Base-by-base conservation (phyloP, 306 rosid species). In the Calophaca sinica region DNA sequence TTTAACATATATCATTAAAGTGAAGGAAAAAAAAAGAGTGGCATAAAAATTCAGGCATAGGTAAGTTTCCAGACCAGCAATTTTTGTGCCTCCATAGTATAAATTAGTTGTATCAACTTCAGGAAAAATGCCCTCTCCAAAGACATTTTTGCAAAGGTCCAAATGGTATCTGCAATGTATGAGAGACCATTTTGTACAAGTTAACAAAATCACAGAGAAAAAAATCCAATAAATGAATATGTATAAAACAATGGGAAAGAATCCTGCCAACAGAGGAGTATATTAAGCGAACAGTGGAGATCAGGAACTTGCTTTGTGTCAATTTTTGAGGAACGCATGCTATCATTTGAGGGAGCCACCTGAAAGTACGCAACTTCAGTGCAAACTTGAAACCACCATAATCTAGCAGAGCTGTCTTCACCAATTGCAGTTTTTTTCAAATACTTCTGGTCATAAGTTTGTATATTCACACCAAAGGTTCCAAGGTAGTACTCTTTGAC, bases 331-430 rank as follows among this genome's bases (percentile, higher is more conserved):
- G 98, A 94, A 41, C 98, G 93, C 49, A 94, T 62, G 72, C 96
- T 94, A 69, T 94, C 98, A 82, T 88, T 88, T 82, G 88, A 80
- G 52, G 97, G 98, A 54, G 98, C 96, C 64, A 91, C 98, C 83
- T 94, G 98, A 82, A 94, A 94, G 84, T 82, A 94, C 5, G 96
- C 98, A 79, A 94, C 96, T 87, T 91, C 98, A 33, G 96, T 89
- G 82, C 97, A 94, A 73, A 89, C 98, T 91, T 91, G 98, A 85
- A 94, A 94, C 98, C 97, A 94, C 98, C 98, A 94, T 88, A 94
- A 78, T 70, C 97, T 87, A 69, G 81, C 67, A 8, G 91, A 77
- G 63, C 86, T 88, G 78, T 78, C 89, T 68, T 81, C 81, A 41
- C 60, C 57, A 36, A 81, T 73, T 61, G 82, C 76, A 62, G 96